Evolutionary conservation across 1,284 basidiomycete species (phyloP).

Genomic region (Marasmius sp.): DNA sequence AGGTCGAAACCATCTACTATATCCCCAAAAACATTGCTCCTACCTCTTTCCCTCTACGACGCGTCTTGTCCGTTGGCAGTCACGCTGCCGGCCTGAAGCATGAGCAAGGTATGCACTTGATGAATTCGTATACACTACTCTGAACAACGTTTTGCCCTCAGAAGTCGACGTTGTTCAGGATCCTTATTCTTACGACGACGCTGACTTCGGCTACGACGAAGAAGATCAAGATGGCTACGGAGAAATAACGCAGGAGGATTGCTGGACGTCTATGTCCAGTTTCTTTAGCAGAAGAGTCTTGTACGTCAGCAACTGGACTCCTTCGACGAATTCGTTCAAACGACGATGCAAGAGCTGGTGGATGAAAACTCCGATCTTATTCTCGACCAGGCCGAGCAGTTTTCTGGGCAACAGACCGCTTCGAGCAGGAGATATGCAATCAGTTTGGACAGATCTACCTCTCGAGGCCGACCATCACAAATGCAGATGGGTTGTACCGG

Average conservation of each 20-base stretch:
- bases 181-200: constrained; percentile 56
- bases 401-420: constrained; percentile 83
- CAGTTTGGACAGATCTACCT: constrained; percentile 97
- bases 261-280: constrained; percentile 93
- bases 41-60: neutral
- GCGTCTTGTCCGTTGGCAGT: neutral
- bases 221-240: constrained; percentile 67
- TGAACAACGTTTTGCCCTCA: constrained; percentile 25
- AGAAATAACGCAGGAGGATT: constrained; percentile 90
- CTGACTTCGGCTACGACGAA: constrained; percentile 56
- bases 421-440: constrained; percentile 93
- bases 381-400: constrained; percentile 94
- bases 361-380: constrained; percentile 95
- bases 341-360: constrained; percentile 99
- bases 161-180: constrained; percentile 49
- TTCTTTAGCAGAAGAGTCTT: constrained; percentile 98
- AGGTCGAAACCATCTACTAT: neutral
- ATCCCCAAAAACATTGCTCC: neutral
- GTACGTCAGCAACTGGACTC: constrained; percentile 98
- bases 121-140: neutral
- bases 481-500: constrained; percentile 93
- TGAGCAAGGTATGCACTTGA: constrained; percentile 50
- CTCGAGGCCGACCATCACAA: constrained; percentile 91
- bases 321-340: constrained; percentile 99
- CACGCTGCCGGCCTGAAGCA: constrained; percentile 17